Conservation (phyloP, 2,329 filamentous ascomycete genomes). For the Septoria linicola region DNA sequence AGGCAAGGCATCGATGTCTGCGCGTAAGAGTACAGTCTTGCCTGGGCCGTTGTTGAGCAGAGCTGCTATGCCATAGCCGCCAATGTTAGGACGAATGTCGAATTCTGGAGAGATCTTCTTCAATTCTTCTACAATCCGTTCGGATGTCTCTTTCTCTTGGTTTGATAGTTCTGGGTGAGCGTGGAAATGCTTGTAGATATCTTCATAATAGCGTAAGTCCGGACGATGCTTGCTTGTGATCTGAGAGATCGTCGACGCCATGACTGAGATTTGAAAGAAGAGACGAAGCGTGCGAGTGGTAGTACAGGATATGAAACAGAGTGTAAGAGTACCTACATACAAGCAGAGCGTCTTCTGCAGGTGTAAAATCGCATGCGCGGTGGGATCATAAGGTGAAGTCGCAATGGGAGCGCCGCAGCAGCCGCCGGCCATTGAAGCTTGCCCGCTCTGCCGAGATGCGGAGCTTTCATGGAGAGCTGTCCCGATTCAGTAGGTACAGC, state of each 20-base stretch:
- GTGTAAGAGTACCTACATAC: slow-evolving; percentile 17
- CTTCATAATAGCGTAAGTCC: slow-evolving; percentile 50
- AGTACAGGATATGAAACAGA: background rate
- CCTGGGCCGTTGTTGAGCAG: slow-evolving; percentile 58
- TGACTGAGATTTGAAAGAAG: slow-evolving; percentile 9
- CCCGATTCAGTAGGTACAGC: background rate
- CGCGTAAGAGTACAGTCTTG: slow-evolving; percentile 56
- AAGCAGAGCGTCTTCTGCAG: slow-evolving; percentile 1
- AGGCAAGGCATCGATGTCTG: slow-evolving; percentile 63
- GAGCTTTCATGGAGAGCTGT: slow-evolving; percentile 2
- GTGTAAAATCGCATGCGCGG: background rate
- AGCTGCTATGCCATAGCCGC: slow-evolving; percentile 59
- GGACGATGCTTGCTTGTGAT: slow-evolving; percentile 38
- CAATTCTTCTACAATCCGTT: slow-evolving; percentile 48
- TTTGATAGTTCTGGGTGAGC: slow-evolving; percentile 59
- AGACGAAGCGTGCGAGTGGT: background rate
- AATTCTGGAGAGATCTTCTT: slow-evolving; percentile 38
- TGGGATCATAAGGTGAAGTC: slow-evolving; percentile 11
- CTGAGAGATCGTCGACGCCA: slow-evolving; percentile 29
- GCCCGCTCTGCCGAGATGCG: slow-evolving; percentile 10
- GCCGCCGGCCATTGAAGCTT: slow-evolving; percentile 12
- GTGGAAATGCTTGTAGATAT: slow-evolving; percentile 60
- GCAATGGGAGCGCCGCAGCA: slow-evolving; percentile 6
- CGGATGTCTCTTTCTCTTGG: slow-evolving; percentile 56
- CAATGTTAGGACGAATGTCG: slow-evolving; percentile 53